Evolutionary conservation across 257 asterid species (phyloP), one percentile per base, ranked within the genome.

Genomic region (Nicotiana knightiana): DNA sequence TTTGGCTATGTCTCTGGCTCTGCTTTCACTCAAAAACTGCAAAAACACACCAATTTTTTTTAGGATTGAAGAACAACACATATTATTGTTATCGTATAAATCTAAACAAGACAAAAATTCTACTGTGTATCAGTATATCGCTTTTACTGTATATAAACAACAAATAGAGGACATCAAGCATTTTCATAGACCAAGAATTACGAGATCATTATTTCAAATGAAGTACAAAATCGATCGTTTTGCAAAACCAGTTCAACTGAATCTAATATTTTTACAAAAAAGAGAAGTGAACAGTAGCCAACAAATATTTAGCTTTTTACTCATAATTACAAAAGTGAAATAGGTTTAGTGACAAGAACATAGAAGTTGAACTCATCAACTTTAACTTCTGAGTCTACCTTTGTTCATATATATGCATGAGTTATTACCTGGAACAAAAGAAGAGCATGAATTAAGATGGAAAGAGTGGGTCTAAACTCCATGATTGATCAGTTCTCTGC

Each of bases 1-100:
- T 68, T 30, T 63, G 26, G 57, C 33, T 48, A 81, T 64, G 28
- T 57, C 51, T 78, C 87, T 82, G 6, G 63, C 82, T 62, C 66
- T 75, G 66, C 80, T 66, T 79, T 54, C 59, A 33, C 76, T 18
- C 62, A 84, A 21, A 73, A 86, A 71, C 83, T 83, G 83, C 80
- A 75, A 75, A 13, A 71, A 24, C 11, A 30, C 68, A 26, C 48
- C 7, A 48, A 21, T 11, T 15, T 4, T 32, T 58, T 28, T 55
- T 17, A 6, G 59, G 2, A 54, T 17, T 4, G 59, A 15, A 5
- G 18, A 4, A 4, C 5, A 13, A 0, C 6, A 13, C 15, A 13
- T 53, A 4, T 13, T 53, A 4, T 53, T 13, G 17, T 51, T 51
- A 12, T 53, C 4, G 1, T 13, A 16, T 12, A 11, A 53, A 53